phyloP scores from a whole-genome alignment of 805 yeast species.

The Saccharomycopsis selenospora region DNA sequence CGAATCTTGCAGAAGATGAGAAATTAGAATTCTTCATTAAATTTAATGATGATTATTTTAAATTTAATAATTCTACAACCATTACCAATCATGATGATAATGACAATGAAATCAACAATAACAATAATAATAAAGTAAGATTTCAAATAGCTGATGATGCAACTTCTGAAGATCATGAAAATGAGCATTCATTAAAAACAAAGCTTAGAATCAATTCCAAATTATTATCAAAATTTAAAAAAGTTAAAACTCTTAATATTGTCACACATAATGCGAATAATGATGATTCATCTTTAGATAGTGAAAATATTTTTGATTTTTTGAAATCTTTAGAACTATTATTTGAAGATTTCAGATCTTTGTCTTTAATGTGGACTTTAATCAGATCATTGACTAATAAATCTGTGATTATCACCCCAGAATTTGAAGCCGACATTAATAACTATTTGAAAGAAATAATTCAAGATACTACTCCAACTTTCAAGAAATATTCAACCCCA shows the following conservation, averaged over 20 bases:
- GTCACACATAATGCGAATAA: conserved; percentile 1
- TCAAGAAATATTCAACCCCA: background rate
- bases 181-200: conserved; percentile 2
- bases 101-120: no score
- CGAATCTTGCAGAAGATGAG: conserved; percentile 1
- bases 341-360: conserved; percentile 12
- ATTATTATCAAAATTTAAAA: conserved; percentile 7
- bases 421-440: background rate
- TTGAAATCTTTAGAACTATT: conserved; percentile 2
- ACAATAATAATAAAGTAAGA: no score
- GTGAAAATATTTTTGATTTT: background rate
- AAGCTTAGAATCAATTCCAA: conserved; percentile 7
- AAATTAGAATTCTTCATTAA: conserved; percentile 1
- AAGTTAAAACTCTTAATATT: conserved; percentile 8
- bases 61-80: background rate
- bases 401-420: conserved; percentile 1
- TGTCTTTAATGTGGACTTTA: conserved; percentile 16
- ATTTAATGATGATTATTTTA: background rate
- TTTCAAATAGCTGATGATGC: no score
- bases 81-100: background rate
- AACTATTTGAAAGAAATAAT: conserved; percentile 2
- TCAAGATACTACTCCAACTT: conserved; percentile 11
- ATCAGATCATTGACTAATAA: conserved; percentile 5
- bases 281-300: background rate
- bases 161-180: no score